phyloP scores from a whole-genome alignment of 495 filamentous ascomycete genomes.

The Lasiosphaeriaceae sp. region DNA sequence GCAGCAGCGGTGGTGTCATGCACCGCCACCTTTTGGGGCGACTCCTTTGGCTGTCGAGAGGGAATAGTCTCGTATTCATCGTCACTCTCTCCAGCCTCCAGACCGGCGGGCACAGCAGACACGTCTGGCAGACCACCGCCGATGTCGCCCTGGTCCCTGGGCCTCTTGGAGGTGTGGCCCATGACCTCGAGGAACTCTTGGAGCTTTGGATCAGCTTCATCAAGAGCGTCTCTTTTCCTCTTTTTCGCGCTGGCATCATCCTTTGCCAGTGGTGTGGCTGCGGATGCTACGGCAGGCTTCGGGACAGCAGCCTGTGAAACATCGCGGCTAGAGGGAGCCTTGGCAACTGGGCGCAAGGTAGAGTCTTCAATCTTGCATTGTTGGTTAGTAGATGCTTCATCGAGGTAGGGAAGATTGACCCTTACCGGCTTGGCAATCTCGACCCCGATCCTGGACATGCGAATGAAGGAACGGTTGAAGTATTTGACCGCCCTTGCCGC shows the following conservation, averaged over 20 bases:
- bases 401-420: not conserved
- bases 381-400: conserved; percentile 18
- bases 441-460: conserved; percentile 91
- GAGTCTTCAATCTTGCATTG: conserved; percentile 24
- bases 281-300: conserved; percentile 5
- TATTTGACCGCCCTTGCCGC: conserved; percentile 82
- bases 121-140: conserved; percentile 11
- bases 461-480: conserved; percentile 91
- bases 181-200: conserved; percentile 85
- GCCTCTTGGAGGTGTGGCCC: conserved; percentile 40
- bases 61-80: conserved; percentile 63
- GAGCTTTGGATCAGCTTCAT: conserved; percentile 68
- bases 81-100: conserved; percentile 53
- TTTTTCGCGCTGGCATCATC: conserved; percentile 34
- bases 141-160: conserved; percentile 22
- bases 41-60: conserved; percentile 32
- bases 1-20: conserved; percentile 11
- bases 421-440: conserved; percentile 83
- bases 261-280: conserved; percentile 1
- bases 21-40: conserved; percentile 24
- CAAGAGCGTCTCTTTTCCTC: conserved; percentile 47
- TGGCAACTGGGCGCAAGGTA: conserved; percentile 13
- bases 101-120: conserved; percentile 42
- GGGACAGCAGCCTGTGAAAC: conserved; percentile 4
- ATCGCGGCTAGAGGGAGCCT: conserved; percentile 9